These are phyloP conservation scores for Taphrina betulina DNA, from an alignment of 1,139 yeast species.

Conservation along the genomic window DNA sequence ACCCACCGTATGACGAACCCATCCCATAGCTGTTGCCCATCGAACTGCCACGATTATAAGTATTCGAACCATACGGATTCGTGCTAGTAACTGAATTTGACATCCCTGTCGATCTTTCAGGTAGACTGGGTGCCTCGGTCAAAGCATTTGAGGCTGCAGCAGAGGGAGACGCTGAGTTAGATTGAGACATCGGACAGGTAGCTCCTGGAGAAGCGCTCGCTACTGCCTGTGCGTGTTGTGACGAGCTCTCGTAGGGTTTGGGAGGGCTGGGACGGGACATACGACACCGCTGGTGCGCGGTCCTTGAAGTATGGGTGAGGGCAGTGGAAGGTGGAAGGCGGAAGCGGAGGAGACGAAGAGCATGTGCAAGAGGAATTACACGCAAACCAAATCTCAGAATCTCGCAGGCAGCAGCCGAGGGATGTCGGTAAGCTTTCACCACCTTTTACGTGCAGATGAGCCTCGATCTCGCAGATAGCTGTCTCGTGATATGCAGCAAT, in stretches of 20 bases:
- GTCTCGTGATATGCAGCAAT: too few species aligned
- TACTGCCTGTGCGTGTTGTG: slow-evolving; percentile 16
- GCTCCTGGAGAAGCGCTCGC: slow-evolving; percentile 23
- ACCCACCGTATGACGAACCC: slow-evolving; percentile 29
- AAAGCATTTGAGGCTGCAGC: not conserved
- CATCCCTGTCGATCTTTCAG: slow-evolving; percentile 22
- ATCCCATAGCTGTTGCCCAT: slow-evolving; percentile 27
- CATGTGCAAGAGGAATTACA: too few species aligned
- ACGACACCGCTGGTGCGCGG: too few species aligned
- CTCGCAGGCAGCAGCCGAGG: too few species aligned
- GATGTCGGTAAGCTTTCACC: too few species aligned
- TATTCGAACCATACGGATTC: slow-evolving; percentile 17
- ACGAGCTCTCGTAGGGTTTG: slow-evolving; percentile 24
- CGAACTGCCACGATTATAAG: slow-evolving; percentile 9
- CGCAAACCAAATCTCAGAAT: too few species aligned
- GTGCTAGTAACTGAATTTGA: slow-evolving; percentile 3
- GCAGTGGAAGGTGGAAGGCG: too few species aligned
- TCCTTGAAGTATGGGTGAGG: too few species aligned
- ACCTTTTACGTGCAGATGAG: too few species aligned
- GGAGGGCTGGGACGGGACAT: slow-evolving; percentile 30
- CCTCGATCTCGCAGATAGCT: too few species aligned
- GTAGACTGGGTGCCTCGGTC: slow-evolving; percentile 11
- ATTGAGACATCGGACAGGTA: slow-evolving; percentile 1
- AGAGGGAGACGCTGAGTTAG: not conserved
- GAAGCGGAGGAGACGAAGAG: too few species aligned